These are phyloP conservation scores for Suhomyces bolitotheri DNA, from an alignment of 1,139 yeast species.

Conservation along the genomic window DNA sequence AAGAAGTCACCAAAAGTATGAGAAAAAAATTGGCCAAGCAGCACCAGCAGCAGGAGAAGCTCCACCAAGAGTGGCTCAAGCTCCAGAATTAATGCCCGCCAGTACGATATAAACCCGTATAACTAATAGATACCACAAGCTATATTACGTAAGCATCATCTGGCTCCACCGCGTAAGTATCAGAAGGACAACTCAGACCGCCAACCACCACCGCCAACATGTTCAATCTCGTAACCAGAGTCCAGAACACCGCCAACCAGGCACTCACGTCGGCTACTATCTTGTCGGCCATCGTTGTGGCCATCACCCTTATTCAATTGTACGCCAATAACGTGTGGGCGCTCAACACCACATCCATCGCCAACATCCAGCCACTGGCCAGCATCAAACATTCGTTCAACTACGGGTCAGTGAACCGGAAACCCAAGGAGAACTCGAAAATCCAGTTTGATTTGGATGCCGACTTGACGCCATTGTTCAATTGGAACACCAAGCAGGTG, in stretches of 20 bases:
- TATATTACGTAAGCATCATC: neutral
- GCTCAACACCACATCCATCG: conserved; percentile 40
- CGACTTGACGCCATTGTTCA: conserved; percentile 71
- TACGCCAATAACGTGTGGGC: conserved; percentile 45
- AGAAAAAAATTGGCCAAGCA: conserved; percentile 78
- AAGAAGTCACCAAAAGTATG: conserved; percentile 85
- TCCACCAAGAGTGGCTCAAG: conserved; percentile 63
- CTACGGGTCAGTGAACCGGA: conserved; percentile 68
- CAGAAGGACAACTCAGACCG: neutral
- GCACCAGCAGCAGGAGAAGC: conserved; percentile 77
- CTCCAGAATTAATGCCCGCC: conserved; percentile 1
- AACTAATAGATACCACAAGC: too few relatives aligned
- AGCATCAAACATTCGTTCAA: conserved; percentile 63
- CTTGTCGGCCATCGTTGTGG: conserved; percentile 46
- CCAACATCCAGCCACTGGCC: conserved; percentile 42
- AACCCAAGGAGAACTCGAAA: conserved; percentile 78
- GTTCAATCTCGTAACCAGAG: conserved; percentile 43
- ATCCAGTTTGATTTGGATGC: conserved; percentile 70
- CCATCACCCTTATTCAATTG: conserved; percentile 53
- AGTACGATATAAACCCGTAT: too few relatives aligned
- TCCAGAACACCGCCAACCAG: conserved; percentile 58
- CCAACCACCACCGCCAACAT: conserved; percentile 19
- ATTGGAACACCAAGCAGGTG: conserved; percentile 96
- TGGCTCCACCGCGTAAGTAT: neutral
- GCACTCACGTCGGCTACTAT: conserved; percentile 54